phyloP scores from a whole-genome alignment of 1,139 yeast genomes.

The Debaryomyces fabryi region DNA sequence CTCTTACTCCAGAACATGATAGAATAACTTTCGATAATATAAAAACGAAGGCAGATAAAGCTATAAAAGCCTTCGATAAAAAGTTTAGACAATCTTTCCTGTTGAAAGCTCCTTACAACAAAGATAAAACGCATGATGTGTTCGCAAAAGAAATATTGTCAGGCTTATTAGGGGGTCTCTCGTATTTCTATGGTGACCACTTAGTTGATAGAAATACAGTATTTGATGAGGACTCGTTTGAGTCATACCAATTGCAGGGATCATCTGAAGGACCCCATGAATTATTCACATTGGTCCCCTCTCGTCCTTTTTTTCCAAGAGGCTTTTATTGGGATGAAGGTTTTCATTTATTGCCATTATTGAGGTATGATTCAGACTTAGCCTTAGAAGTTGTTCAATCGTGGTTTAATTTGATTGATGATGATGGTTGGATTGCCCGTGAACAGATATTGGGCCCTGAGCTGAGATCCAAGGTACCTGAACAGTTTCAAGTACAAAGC shows the following conservation, averaged over 20 bases:
- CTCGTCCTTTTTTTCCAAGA: constrained; percentile 92
- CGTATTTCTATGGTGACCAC: constrained; percentile 87
- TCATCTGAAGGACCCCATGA: constrained; percentile 66
- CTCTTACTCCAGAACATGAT: constrained; percentile 41
- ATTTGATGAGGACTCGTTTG: constrained; percentile 67
- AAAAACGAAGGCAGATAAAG: constrained; percentile 35
- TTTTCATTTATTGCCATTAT: constrained; percentile 80
- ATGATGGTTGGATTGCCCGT: constrained; percentile 95
- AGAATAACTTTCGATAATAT: constrained; percentile 48
- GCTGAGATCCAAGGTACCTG: constrained; percentile 86
- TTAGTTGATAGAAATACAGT: constrained; percentile 74
- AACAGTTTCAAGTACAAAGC: constrained; percentile 81
- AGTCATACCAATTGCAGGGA: constrained; percentile 55
- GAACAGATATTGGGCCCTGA: constrained; percentile 94
- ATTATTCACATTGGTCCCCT: constrained; percentile 83
- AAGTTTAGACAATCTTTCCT: constrained; percentile 61
- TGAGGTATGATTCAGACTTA: constrained; percentile 83
- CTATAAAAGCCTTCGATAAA: constrained; percentile 46
- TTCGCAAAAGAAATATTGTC: constrained; percentile 83
- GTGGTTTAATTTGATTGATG: constrained; percentile 87
- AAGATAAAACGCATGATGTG: constrained; percentile 39
- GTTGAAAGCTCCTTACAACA: constrained; percentile 58
- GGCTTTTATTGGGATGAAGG: constrained; percentile 99
- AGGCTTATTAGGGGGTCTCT: constrained; percentile 85
- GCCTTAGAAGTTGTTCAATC: constrained; percentile 80